Evolutionary conservation across 257 asterid genomes (phyloP).

Genomic region (Hygrophila difformis): DNA sequence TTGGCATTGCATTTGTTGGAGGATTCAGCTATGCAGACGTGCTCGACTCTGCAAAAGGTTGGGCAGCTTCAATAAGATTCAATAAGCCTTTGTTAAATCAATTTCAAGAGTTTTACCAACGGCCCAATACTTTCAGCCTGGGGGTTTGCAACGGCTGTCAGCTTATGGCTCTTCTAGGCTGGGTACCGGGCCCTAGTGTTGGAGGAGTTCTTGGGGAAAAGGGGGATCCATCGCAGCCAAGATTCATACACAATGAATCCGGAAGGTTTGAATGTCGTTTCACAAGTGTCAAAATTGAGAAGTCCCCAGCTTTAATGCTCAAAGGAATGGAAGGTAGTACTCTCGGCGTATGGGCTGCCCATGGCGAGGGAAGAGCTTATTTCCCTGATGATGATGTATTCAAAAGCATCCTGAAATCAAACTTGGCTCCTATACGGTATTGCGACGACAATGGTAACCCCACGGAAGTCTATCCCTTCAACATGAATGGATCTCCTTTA

Average conservation of each 20-base stretch:
- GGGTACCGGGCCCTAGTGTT: constrained; percentile 80
- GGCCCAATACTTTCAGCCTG: constrained; percentile 76
- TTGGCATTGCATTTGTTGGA: constrained; percentile 80
- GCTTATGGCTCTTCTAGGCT: constrained; percentile 93
- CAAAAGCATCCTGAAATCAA: constrained; percentile 32
- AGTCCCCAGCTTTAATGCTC: constrained; percentile 75
- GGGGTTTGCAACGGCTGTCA: constrained; percentile 98
- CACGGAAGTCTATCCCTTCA: constrained; percentile 76
- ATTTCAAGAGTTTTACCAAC: constrained; percentile 67
- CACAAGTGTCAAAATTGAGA: constrained; percentile 66
- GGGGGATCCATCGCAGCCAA: constrained; percentile 79
- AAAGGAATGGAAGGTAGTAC: constrained; percentile 92
- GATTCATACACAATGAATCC: constrained; percentile 80
- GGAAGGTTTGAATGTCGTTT: constrained; percentile 85
- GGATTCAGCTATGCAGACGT: constrained; percentile 97
- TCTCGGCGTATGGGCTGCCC: constrained; percentile 91
- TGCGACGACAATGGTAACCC: constrained; percentile 70
- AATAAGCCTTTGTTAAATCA: constrained; percentile 60
- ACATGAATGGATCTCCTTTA: constrained; percentile 63
- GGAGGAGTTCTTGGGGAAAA: constrained; percentile 62
- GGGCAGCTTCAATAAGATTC: constrained; percentile 91
- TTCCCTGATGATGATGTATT: constrained; percentile 52
- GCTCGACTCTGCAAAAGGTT: constrained; percentile 89
- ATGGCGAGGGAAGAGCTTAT: constrained; percentile 89
- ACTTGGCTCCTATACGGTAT: constrained; percentile 67